phyloP scores from a whole-genome alignment of 208 protist genomes.

The Acanthamoeba sp. region DNA sequence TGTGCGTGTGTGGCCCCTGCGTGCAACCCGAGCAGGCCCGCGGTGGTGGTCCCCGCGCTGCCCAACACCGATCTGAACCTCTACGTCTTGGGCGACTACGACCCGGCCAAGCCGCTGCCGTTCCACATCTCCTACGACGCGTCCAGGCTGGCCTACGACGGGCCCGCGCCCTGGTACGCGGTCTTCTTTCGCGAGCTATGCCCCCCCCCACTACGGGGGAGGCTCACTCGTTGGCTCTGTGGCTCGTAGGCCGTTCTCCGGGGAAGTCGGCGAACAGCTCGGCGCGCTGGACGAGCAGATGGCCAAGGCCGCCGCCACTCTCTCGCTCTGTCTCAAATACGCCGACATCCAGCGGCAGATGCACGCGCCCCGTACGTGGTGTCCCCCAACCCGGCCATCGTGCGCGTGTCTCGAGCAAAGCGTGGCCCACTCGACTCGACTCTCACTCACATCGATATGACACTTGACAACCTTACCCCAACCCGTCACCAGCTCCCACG shows the following conservation, averaged over 20 bases:
- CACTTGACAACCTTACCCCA: not conserved
- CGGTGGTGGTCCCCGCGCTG: not conserved
- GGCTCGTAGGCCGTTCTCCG: not conserved
- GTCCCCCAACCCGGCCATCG: too few relatives aligned
- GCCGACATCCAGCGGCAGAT: not conserved
- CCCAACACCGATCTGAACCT: constrained; percentile 28
- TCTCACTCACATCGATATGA: too few relatives aligned
- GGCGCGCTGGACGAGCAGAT: constrained; percentile 10
- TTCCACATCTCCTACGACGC: constrained; percentile 19
- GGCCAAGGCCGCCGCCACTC: not conserved
- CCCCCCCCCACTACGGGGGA: too few relatives aligned
- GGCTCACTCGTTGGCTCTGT: not conserved
- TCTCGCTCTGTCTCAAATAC: constrained; percentile 13
- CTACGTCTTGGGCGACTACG: not conserved
- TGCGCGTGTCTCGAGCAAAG: too few relatives aligned
- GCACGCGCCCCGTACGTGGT: not conserved
- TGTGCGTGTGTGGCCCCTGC: too few relatives aligned
- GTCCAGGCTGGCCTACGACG: not conserved
- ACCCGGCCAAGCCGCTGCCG: not conserved
- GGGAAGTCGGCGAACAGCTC: not conserved
- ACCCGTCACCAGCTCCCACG: not conserved
- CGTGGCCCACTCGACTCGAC: too few relatives aligned
- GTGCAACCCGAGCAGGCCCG: not conserved
- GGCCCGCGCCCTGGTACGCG: not conserved
- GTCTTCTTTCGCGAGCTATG: too few relatives aligned